phyloP scores from a whole-genome alignment of 768 basidiomycete genomes.

The Boletus reticulatus region DNA sequence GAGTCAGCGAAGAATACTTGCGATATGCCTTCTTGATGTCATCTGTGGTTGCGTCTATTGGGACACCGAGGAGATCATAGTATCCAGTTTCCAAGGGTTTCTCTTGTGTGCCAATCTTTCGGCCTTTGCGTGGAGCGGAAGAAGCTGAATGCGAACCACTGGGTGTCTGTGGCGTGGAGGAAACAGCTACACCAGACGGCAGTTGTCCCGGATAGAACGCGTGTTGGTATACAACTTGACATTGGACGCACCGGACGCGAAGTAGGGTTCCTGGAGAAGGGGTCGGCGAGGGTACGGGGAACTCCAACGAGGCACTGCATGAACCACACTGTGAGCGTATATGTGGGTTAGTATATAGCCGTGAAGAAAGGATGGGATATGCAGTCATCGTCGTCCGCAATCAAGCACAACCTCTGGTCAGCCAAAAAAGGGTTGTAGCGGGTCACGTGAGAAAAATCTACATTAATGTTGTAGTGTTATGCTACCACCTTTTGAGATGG shows the following conservation, averaged over 20 bases:
- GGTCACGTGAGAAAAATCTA: constrained; percentile 14
- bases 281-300: constrained; percentile 57
- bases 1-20: constrained; percentile 25
- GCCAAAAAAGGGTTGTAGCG: constrained; percentile 5
- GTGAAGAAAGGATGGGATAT: constrained; percentile 56
- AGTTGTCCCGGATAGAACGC: constrained; percentile 68
- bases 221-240: constrained; percentile 57
- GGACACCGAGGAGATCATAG: constrained; percentile 80
- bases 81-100: constrained; percentile 87
- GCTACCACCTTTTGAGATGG: too few species aligned
- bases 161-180: constrained; percentile 13
- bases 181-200: constrained; percentile 25
- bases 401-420: not conserved
- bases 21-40: constrained; percentile 93
- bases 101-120: constrained; percentile 89
- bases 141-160: constrained; percentile 21
- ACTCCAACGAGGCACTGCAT: constrained; percentile 61
- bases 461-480: too few species aligned
- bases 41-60: constrained; percentile 71
- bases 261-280: constrained; percentile 60
- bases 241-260: constrained; percentile 68
- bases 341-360: constrained; percentile 59
- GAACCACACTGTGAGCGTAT: constrained; percentile 58
- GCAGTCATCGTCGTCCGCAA: constrained; percentile 40
- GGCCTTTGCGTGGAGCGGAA: constrained; percentile 41